These are phyloP conservation scores for Oropetium thomaeum DNA, from an alignment of 176 grass and related monocot genomes.

Conservation along the genomic window DNA sequence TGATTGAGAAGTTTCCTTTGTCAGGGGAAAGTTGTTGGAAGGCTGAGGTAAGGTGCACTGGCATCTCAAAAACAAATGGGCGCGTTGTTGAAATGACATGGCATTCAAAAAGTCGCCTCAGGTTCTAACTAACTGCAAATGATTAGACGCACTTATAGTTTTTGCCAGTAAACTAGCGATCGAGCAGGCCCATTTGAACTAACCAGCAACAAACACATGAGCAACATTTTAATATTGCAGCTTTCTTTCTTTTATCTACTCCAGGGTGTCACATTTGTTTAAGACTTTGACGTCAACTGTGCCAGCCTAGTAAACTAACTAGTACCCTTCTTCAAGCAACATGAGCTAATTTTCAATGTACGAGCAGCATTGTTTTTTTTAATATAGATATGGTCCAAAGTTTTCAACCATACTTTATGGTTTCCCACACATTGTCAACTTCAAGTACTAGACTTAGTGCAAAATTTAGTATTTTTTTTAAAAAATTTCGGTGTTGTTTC, in stretches of 20 bases:
- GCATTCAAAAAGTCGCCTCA: not conserved
- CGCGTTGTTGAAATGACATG: constrained; percentile 24
- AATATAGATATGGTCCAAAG: not conserved
- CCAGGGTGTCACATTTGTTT: not conserved
- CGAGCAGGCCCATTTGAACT: not conserved
- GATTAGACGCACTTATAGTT: not conserved
- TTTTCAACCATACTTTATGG: not conserved
- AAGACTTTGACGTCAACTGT: not conserved
- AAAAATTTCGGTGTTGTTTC: no score
- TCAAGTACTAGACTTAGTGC: not conserved
- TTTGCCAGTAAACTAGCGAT: not conserved
- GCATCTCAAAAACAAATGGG: constrained; percentile 21
- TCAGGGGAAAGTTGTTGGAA: constrained; percentile 38
- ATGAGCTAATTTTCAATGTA: not conserved
- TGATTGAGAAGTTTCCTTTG: constrained; percentile 21
- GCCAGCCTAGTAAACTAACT: no score
- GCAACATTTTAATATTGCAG: not conserved
- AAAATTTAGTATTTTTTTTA: not conserved
- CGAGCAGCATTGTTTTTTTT: not conserved
- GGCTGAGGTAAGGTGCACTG: constrained; percentile 1
- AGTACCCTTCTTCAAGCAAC: no score
- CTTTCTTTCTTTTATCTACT: not conserved
- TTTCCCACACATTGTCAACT: not conserved
- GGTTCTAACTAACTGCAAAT: constrained; percentile 13
- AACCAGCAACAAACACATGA: not conserved